These are phyloP conservation scores for Cydonia oblonga DNA, from an alignment of 331 rosid species.

Conservation along the genomic window DNA sequence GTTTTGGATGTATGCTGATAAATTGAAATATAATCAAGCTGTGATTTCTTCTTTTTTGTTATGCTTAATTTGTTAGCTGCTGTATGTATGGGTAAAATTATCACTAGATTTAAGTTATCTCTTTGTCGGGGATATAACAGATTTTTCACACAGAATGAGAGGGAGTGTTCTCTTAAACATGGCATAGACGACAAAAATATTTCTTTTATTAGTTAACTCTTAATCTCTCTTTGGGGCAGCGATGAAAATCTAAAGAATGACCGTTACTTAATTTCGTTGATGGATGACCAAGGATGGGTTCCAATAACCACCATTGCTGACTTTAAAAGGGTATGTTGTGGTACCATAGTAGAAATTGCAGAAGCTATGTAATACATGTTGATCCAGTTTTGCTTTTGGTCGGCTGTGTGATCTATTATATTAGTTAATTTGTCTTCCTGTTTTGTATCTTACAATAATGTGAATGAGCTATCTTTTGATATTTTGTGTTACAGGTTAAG, in stretches of 20 bases:
- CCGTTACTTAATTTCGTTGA: slow-evolving; percentile 58
- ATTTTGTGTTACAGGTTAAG: slow-evolving; percentile 42
- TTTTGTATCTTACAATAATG: not conserved
- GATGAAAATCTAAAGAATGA: slow-evolving; percentile 88
- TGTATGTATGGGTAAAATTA: not conserved
- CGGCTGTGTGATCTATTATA: not conserved
- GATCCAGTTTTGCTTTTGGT: not conserved
- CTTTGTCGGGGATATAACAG: not conserved
- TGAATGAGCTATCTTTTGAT: not conserved
- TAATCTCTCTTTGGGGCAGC: slow-evolving; percentile 52
- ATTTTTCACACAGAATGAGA: not conserved
- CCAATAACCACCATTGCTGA: slow-evolving; percentile 56
- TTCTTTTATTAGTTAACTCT: slow-evolving; percentile 2
- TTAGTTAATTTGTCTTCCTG: not conserved
- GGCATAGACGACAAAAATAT: not conserved
- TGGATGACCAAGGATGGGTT: slow-evolving; percentile 98
- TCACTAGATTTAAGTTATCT: not conserved
- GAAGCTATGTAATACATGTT: not conserved
- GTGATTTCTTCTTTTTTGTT: not conserved
- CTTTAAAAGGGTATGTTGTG: slow-evolving; percentile 74
- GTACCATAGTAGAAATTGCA: not conserved
- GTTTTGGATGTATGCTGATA: not conserved
- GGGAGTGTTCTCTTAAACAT: not conserved
- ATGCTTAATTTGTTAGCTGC: not conserved
- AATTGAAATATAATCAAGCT: not conserved